These are phyloP conservation scores for Knufia fluminis DNA, from an alignment of 2,329 filamentous ascomycete genomes.

Conservation along the genomic window DNA sequence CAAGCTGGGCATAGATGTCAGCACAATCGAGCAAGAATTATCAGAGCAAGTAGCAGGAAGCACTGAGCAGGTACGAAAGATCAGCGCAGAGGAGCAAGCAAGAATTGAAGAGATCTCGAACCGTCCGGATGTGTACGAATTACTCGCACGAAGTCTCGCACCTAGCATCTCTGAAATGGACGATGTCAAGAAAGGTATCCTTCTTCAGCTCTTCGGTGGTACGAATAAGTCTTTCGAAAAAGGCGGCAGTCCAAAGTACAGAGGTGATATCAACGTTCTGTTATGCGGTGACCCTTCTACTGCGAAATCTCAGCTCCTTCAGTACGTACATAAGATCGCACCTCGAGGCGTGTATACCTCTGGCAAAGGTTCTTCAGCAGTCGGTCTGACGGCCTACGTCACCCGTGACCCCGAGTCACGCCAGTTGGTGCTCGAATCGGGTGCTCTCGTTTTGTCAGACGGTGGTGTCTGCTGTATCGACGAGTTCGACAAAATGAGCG, in stretches of 20 bases:
- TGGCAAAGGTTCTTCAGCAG: conserved; percentile 65
- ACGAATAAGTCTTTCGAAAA: conserved; percentile 98
- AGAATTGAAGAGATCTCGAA: conserved; percentile 75
- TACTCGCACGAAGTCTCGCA: conserved; percentile 80
- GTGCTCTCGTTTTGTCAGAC: conserved; percentile 63
- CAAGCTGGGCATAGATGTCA: conserved; percentile 80
- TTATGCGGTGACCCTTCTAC: conserved; percentile 97
- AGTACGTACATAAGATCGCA: conserved; percentile 96
- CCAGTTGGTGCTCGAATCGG: conserved; percentile 65
- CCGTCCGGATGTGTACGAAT: conserved; percentile 82
- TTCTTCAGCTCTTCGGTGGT: conserved; percentile 91
- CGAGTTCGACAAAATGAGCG: conserved; percentile 73
- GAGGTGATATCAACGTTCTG: conserved; percentile 94
- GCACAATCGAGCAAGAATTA: conserved; percentile 76
- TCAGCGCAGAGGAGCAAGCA: conserved; percentile 76
- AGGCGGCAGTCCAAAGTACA: conserved; percentile 87
- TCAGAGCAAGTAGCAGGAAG: conserved; percentile 62
- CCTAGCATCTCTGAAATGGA: conserved; percentile 97
- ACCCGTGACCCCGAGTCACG: conserved; percentile 65
- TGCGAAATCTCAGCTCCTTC: conserved; percentile 85
- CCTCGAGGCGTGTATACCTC: conserved; percentile 74
- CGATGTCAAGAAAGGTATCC: conserved; percentile 96
- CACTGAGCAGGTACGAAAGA: conserved; percentile 73
- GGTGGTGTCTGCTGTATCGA: conserved; percentile 71
- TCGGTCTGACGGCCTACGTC: conserved; percentile 68